Base-by-base conservation (phyloP, 345 rosid genomes). In the Odontarrhena argentea region DNA sequence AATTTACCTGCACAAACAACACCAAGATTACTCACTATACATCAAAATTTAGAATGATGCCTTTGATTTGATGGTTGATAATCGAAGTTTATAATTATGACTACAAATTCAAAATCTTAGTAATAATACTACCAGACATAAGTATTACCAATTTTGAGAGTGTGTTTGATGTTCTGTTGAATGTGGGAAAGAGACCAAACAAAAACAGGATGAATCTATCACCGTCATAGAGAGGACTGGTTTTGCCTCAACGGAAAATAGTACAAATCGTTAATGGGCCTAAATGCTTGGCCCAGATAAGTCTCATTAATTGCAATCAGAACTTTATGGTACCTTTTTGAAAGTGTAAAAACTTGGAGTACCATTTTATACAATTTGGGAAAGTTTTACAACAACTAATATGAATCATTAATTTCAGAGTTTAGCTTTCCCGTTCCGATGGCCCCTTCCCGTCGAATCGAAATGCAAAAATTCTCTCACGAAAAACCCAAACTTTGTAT, bases 361-460 rank as follows among this genome's bases (percentile, higher is more conserved):
- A 41, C 38, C 67, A 8, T 46, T 18, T 38, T 37, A 50, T 40
- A 45, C 65, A 71, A 63, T 71, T 47, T 38, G 26, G 35, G 48
- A 34, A 51, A 11, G 35, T 6, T 3, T 5, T 3, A 32, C 57
- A 63, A 63, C 50, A 63, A 55, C 63, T 15, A 60, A 53, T 12
- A 13, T 69, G 41, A 70, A 60, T 45, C 53, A 56, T 56, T 61
- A 14, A 47, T 34, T 55, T 41, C 54, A 15, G 37, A 51, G 46
- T 58, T 32, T 22, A 10, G 18, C 69, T 38, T 58, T 40, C 50
- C 54, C 69, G 49, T 56, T 49, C 66, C 13, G 60, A 60, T 60
- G 74, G 9, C 64, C 42, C 59, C 4, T 8, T 41, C 55, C 48
- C 36, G 47, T 40, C 44, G 12, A 49, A 63, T 63, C 75, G 18